These are phyloP conservation scores for Brasenia schreberi DNA, from an alignment of 164 flowering plant genomes.

Conservation along the genomic window DNA sequence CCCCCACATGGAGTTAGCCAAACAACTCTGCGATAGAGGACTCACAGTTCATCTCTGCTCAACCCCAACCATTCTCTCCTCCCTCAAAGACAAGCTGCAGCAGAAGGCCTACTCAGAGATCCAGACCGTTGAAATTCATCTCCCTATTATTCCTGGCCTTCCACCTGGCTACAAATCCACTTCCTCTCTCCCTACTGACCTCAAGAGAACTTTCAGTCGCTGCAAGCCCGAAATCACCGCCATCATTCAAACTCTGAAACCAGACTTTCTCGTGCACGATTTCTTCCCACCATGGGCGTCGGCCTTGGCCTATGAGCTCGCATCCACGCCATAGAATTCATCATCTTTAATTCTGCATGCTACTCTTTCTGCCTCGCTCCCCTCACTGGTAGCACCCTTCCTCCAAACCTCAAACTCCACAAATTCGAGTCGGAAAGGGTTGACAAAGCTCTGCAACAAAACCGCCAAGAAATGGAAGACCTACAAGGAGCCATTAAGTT, in stretches of 20 bases:
- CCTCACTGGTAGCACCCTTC: not conserved
- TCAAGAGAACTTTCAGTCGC: conserved; percentile 20
- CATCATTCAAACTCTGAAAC: conserved; percentile 15
- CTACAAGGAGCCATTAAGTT: not conserved
- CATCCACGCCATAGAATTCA: not conserved
- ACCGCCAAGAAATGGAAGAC: not conserved
- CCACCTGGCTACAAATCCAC: conserved; percentile 17
- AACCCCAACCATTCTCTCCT: conserved; percentile 22
- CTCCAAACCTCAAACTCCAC: not conserved
- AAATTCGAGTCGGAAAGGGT: not conserved
- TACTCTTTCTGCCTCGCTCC: not conserved
- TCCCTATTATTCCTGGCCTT: conserved; percentile 20
- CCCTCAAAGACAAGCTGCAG: conserved; percentile 13
- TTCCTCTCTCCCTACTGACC: conserved; percentile 23
- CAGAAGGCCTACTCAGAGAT: not conserved
- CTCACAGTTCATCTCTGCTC: conserved; percentile 25
- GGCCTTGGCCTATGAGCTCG: not conserved
- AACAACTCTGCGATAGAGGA: conserved; percentile 15
- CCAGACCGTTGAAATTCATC: conserved; percentile 8
- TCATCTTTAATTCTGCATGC: not conserved
- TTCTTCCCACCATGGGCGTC: not conserved
- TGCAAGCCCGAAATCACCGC: conserved; percentile 13
- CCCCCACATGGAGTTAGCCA: conserved; percentile 29
- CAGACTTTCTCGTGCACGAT: conserved; percentile 7
- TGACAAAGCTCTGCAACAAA: not conserved